phyloP scores from a whole-genome alignment of 345 rosid species.

The Boechera divaricarpa region DNA sequence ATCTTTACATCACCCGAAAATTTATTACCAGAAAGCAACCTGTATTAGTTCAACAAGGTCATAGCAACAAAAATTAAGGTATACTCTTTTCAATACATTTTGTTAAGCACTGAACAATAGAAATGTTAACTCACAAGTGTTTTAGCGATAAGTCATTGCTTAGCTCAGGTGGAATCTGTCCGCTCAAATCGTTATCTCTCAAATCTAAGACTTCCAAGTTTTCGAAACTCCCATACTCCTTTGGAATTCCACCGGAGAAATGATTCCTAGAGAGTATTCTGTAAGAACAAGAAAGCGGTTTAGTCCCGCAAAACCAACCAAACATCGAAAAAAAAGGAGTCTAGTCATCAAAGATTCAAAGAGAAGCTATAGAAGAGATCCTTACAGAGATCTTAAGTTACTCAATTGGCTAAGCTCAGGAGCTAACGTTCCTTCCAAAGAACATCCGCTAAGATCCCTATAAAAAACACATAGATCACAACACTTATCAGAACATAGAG shows the following conservation, averaged over 20 bases:
- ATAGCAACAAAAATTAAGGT: slow-evolving; percentile 6
- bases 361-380: slow-evolving; percentile 36
- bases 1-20: slow-evolving; percentile 56
- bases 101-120: slow-evolving; percentile 52
- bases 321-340: slow-evolving; percentile 43
- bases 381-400: slow-evolving; percentile 82
- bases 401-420: slow-evolving; percentile 76
- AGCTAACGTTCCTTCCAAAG: slow-evolving; percentile 69
- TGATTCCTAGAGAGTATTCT: slow-evolving; percentile 61
- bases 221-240: slow-evolving; percentile 65
- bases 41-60: slow-evolving; percentile 38
- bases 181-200: slow-evolving; percentile 70
- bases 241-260: slow-evolving; percentile 72
- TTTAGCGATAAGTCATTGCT: slow-evolving; percentile 53
- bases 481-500: slow-evolving; percentile 27
- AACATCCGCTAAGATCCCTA: slow-evolving; percentile 73
- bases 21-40: slow-evolving; percentile 79
- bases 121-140: slow-evolving; percentile 67
- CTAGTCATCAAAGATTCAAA: slow-evolving; percentile 52
- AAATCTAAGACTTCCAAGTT: slow-evolving; percentile 73
- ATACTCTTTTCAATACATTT: slow-evolving; percentile 32
- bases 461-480: slow-evolving; percentile 43
- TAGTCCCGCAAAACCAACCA: slow-evolving; percentile 32
- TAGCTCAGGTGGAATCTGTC: slow-evolving; percentile 69
- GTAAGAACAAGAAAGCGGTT: slow-evolving; percentile 25